Conservation (phyloP, 352 stramenopile genomes). For the Phytophthora crassamura region DNA sequence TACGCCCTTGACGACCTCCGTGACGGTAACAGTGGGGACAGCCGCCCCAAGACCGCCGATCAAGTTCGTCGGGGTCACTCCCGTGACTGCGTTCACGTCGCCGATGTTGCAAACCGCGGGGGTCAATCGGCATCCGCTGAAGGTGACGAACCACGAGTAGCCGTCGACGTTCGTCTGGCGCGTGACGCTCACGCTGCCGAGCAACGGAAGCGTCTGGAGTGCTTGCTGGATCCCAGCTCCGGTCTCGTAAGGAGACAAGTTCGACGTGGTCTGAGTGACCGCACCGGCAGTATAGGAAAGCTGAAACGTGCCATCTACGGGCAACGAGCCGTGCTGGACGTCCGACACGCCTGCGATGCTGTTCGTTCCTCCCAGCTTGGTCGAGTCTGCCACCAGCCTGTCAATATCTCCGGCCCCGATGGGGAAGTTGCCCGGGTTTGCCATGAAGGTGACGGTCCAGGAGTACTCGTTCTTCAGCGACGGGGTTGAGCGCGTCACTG, state of each 20-base stretch:
- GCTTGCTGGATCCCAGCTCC: slow-evolving; percentile 51
- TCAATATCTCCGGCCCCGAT: slow-evolving; percentile 74
- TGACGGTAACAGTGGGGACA: slow-evolving; percentile 52
- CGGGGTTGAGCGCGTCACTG: slow-evolving; percentile 83
- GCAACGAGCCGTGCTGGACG: slow-evolving; percentile 54
- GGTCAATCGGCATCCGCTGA: slow-evolving; percentile 78
- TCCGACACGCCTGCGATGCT: slow-evolving; percentile 46
- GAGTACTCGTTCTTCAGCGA: slow-evolving; percentile 91
- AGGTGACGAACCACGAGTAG: slow-evolving; percentile 93
- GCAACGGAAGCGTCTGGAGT: slow-evolving; percentile 51
- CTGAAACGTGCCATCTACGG: slow-evolving; percentile 71
- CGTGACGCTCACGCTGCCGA: slow-evolving; percentile 73
- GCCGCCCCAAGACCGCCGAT: slow-evolving; percentile 46
- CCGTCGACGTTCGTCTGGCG: slow-evolving; percentile 66
- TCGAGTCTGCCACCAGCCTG: slow-evolving; percentile 46
- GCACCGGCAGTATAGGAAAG: slow-evolving; percentile 49
- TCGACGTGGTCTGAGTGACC: slow-evolving; percentile 40
- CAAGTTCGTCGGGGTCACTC: slow-evolving; percentile 46
- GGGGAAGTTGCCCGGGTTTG: slow-evolving; percentile 94
- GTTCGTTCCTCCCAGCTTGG: slow-evolving; percentile 50
- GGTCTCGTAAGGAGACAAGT: slow-evolving; percentile 67
- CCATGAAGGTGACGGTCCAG: slow-evolving; percentile 94
- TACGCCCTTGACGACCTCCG: slow-evolving; percentile 64
- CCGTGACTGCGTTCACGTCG: slow-evolving; percentile 70
- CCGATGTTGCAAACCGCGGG: slow-evolving; percentile 92